Conservation (phyloP, 257 asterid species). For the Rhazya stricta region DNA sequence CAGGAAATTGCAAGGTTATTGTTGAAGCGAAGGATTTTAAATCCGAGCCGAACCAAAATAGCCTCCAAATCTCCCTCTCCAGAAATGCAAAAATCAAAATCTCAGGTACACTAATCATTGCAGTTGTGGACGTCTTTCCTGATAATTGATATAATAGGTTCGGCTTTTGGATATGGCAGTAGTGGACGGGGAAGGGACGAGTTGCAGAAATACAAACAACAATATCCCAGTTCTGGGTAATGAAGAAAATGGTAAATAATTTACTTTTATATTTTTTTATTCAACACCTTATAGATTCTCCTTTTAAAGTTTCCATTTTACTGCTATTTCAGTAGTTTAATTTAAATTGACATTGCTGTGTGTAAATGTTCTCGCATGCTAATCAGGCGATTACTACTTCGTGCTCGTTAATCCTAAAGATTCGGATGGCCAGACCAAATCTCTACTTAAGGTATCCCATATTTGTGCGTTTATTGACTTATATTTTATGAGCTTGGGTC, state of each 20-base stretch:
- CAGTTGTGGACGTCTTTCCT: background rate
- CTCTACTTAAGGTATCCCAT: slow-evolving; percentile 56
- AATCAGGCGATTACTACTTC: slow-evolving; percentile 47
- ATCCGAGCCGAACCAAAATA: slow-evolving; percentile 34
- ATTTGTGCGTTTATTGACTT: background rate
- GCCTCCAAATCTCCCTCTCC: slow-evolving; percentile 48
- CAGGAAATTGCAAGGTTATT: slow-evolving; percentile 66
- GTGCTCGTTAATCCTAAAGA: slow-evolving; percentile 77
- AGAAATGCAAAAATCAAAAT: slow-evolving; percentile 43
- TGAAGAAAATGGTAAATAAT: slow-evolving; percentile 38
- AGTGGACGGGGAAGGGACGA: slow-evolving; percentile 37
- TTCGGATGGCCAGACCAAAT: slow-evolving; percentile 43
- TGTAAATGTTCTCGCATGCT: slow-evolving; percentile 7
- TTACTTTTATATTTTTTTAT: background rate
- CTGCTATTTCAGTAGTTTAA: background rate
- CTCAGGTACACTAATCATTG: slow-evolving; percentile 33
- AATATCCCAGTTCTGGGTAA: slow-evolving; percentile 17
- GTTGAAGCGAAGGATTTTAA: slow-evolving; percentile 54
- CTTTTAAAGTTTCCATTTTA: background rate
- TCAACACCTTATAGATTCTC: background rate
- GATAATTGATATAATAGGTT: background rate
- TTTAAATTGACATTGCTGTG: slow-evolving; percentile 1
- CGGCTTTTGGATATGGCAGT: slow-evolving; percentile 28
- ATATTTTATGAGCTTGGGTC: background rate
- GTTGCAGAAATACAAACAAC: slow-evolving; percentile 7